Conservation (phyloP, 2,329 filamentous ascomycete species). For the Fusarium sp. region DNA sequence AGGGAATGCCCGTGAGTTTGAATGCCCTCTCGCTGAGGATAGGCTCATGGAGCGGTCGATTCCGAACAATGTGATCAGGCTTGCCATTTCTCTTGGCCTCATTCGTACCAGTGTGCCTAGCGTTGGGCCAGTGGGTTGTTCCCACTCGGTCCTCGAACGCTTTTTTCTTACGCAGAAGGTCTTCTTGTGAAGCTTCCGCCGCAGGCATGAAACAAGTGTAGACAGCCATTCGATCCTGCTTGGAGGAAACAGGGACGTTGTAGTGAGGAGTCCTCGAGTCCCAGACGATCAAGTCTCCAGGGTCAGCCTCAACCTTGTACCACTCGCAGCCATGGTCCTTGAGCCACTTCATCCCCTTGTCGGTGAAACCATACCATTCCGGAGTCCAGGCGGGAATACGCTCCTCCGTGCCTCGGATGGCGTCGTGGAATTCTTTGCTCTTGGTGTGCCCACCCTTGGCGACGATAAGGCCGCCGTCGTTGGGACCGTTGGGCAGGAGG, state of each 20-base stretch:
- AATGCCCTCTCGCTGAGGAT: conserved; percentile 35
- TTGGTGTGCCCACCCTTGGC: conserved; percentile 40
- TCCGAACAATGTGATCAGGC: conserved; percentile 36
- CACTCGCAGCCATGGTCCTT: conserved; percentile 51
- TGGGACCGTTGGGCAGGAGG: conserved; percentile 52
- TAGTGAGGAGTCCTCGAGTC: conserved; percentile 59
- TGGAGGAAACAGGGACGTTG: conserved; percentile 54
- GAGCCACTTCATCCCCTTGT: conserved; percentile 57
- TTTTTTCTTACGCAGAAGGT: conserved; percentile 58
- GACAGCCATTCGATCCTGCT: conserved; percentile 57
- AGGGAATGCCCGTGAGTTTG: conserved; percentile 46
- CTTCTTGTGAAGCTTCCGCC: conserved; percentile 49
- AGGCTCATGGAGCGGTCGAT: conserved; percentile 38
- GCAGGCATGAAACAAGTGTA: conserved; percentile 49
- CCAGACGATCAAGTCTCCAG: conserved; percentile 61
- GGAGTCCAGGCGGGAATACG: conserved; percentile 56
- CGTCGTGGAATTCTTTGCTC: conserved; percentile 55
- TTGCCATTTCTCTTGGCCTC: conserved; percentile 41
- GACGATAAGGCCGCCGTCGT: conserved; percentile 56
- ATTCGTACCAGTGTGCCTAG: conserved; percentile 35
- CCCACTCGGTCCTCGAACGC: conserved; percentile 56
- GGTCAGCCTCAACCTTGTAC: conserved; percentile 59
- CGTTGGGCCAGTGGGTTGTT: conserved; percentile 62
- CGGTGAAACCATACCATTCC: conserved; percentile 53
- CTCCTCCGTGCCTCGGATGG: conserved; percentile 52